Conservation (phyloP, 768 basidiomycete genomes). For the Termitomyces bulborhizus region DNA sequence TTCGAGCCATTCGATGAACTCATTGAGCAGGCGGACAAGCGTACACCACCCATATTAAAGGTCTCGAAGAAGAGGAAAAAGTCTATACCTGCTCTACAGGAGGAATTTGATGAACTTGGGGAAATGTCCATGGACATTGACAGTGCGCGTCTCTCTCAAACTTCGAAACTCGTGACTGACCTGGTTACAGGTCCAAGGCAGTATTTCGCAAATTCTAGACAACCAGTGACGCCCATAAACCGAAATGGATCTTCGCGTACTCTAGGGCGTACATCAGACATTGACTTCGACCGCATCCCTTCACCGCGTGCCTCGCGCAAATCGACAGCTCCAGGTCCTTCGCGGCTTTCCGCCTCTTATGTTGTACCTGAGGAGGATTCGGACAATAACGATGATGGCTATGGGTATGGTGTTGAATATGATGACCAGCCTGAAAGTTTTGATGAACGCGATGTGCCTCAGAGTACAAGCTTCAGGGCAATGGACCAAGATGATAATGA, state of each 20-base stretch:
- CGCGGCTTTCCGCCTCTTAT: slow-evolving; percentile 31
- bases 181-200: slow-evolving; percentile 30
- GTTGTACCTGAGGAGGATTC: slow-evolving; percentile 24
- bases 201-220: slow-evolving; percentile 28
- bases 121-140: slow-evolving; percentile 77
- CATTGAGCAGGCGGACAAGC: slow-evolving; percentile 58
- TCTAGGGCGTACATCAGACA: slow-evolving; percentile 44
- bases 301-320: slow-evolving; percentile 42
- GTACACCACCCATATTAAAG: slow-evolving; percentile 55
- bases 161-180: slow-evolving; percentile 11
- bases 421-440: slow-evolving; percentile 19
- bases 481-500: slow-evolving; percentile 42
- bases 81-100: slow-evolving; percentile 23
- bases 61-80: slow-evolving; percentile 40
- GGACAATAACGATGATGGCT: slow-evolving; percentile 20
- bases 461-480: slow-evolving; percentile 38
- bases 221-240: slow-evolving; percentile 15
- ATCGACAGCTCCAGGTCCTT: slow-evolving; percentile 32
- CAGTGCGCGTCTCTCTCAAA: slow-evolving; percentile 34
- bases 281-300: slow-evolving; percentile 58
- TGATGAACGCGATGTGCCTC: slow-evolving; percentile 19
- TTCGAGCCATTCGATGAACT: slow-evolving; percentile 79
- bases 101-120: slow-evolving; percentile 33
- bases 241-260: slow-evolving; percentile 37
- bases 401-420: slow-evolving; percentile 22